Percentiles rank a stretch among this genome's conserved stretches.
Evolutionary conservation across 345 rosid species (phyloP).

Genomic region (Anacardium occidentale): DNA sequence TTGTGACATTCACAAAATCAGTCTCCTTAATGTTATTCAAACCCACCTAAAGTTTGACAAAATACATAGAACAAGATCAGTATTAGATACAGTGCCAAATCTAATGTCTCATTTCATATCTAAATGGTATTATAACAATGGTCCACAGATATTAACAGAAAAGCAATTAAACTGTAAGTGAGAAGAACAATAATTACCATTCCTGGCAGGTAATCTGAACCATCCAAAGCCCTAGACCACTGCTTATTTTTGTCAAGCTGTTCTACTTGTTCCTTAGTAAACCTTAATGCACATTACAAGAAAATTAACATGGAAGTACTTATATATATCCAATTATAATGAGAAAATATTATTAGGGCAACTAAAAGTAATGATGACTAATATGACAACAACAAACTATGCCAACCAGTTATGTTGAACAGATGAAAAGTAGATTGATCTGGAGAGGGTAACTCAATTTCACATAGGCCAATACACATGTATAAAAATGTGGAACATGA

Average conservation of each 20-base stretch:
- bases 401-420: neutral
- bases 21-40: constrained; percentile 93
- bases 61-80: constrained; percentile 11
- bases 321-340: neutral
- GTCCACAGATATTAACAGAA: neutral
- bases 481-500: neutral
- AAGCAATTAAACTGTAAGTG: neutral
- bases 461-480: neutral
- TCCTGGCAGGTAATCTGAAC: constrained; percentile 98
- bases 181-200: constrained; percentile 48
- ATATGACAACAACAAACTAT: neutral
- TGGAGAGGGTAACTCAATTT: no score
- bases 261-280: constrained; percentile 74
- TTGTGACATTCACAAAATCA: constrained; percentile 95
- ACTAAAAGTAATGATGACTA: neutral
- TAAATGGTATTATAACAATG: neutral
- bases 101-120: neutral
- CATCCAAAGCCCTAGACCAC: constrained; percentile 99
- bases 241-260: constrained; percentile 82
- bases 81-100: neutral
- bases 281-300: constrained; percentile 44
- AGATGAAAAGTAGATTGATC: neutral
- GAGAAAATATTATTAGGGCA: neutral
- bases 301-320: constrained; percentile 4
- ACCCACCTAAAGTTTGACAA: constrained; percentile 61